Conservation (phyloP, 2,329 filamentous ascomycete species). For the Decorospora gaudefroyi region DNA sequence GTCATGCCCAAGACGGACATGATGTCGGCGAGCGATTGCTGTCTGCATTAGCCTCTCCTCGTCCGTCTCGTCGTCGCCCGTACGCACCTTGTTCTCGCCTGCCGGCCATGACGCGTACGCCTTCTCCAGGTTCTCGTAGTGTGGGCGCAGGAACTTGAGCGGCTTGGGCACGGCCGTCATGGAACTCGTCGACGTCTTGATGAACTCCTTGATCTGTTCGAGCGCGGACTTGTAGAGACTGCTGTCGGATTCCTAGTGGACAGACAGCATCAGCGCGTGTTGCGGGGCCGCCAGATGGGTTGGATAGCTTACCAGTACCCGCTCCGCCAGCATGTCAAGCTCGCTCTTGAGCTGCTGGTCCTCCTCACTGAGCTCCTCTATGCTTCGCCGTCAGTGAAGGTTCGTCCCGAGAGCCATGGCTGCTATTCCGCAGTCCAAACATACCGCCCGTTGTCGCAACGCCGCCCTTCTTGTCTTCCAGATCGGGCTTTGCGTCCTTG, state of each 20-base stretch:
- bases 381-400: slow-evolving; percentile 45
- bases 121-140: slow-evolving; percentile 87
- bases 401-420: slow-evolving; percentile 7
- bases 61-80: background rate
- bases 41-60: slow-evolving; percentile 19
- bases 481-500: slow-evolving; percentile 67
- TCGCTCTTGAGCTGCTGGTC: slow-evolving; percentile 98
- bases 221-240: slow-evolving; percentile 89
- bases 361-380: slow-evolving; percentile 94
- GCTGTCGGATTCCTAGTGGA: slow-evolving; percentile 74
- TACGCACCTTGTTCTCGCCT: slow-evolving; percentile 75
- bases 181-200: slow-evolving; percentile 98
- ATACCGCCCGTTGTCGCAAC: slow-evolving; percentile 63
- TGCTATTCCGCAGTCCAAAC: slow-evolving; percentile 34
- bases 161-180: slow-evolving; percentile 99
- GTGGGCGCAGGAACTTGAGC: slow-evolving; percentile 94
- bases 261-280: slow-evolving; percentile 31
- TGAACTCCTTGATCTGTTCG: slow-evolving; percentile 96
- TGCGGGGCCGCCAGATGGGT: slow-evolving; percentile 14
- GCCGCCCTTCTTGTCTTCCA: slow-evolving; percentile 78
- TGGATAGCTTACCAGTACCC: slow-evolving; percentile 70
- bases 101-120: slow-evolving; percentile 88
- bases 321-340: slow-evolving; percentile 96
- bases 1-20: slow-evolving; percentile 98
- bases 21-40: slow-evolving; percentile 84